phyloP scores from a whole-genome alignment of 202 grass and related monocot species.

The Musa balbisiana region DNA sequence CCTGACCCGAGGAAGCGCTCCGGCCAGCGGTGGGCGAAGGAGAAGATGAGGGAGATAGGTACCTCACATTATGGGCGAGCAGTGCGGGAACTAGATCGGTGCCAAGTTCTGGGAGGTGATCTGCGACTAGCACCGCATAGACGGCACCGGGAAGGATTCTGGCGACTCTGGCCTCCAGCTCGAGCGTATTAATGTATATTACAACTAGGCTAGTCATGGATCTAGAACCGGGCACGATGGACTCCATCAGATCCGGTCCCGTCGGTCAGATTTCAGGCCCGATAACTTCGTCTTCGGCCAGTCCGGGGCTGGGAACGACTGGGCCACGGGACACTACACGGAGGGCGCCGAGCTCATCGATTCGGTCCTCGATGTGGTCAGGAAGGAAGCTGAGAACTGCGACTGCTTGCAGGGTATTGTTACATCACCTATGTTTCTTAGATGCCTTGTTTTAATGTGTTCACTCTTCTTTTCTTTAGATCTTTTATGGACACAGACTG shows the following conservation, averaged over 20 bases:
- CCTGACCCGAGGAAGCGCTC: not conserved
- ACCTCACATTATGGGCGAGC: slow-evolving; percentile 16
- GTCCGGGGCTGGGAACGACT: slow-evolving; percentile 22
- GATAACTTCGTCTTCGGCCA: slow-evolving; percentile 24
- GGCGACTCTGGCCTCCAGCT: slow-evolving; percentile 22
- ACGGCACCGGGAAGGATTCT: slow-evolving; percentile 13
- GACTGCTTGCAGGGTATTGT: slow-evolving; percentile 22
- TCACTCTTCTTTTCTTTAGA: not conserved
- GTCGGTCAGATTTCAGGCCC: slow-evolving; percentile 16
- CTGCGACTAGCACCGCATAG: slow-evolving; percentile 20
- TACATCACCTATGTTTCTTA: no score
- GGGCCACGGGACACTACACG: slow-evolving; percentile 23
- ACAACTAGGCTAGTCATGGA: slow-evolving; percentile 23
- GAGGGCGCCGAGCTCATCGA: slow-evolving; percentile 21
- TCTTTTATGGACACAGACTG: not conserved
- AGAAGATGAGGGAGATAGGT: slow-evolving; percentile 19
- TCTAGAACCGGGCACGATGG: slow-evolving; percentile 20
- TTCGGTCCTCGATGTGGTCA: slow-evolving; percentile 18
- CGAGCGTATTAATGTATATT: slow-evolving; percentile 22
- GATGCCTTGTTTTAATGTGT: no score
- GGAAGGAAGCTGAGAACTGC: slow-evolving; percentile 22
- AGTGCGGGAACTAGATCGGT: slow-evolving; percentile 21
- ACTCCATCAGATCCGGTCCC: slow-evolving; percentile 14
- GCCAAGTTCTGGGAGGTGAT: slow-evolving; percentile 28
- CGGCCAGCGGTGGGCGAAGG: not conserved